These are phyloP conservation scores for Hypomyces perniciosus DNA, from an alignment of 2,329 filamentous ascomycete genomes.

Conservation along the genomic window DNA sequence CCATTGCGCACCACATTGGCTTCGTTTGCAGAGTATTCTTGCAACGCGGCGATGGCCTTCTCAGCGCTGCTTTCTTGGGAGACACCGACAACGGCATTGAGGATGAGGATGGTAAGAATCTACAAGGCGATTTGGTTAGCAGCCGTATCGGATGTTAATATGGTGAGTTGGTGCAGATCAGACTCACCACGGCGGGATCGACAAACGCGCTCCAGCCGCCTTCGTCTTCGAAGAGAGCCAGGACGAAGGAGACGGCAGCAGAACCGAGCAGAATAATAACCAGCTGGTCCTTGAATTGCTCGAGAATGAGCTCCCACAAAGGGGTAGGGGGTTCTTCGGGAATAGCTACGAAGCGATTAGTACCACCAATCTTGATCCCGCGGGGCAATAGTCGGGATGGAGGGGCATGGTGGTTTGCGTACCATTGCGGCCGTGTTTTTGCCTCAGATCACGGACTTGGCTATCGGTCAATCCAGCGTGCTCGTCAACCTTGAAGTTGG, in stretches of 20 bases:
- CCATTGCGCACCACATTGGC: conserved; percentile 83
- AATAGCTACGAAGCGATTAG: conserved; percentile 39
- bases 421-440: conserved; percentile 63
- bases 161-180: neutral
- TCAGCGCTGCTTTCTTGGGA: conserved; percentile 98
- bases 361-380: neutral
- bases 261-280: conserved; percentile 92
- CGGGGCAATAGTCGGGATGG: neutral
- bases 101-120: conserved; percentile 94
- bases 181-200: conserved; percentile 83
- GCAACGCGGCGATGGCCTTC: conserved; percentile 94
- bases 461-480: conserved; percentile 50
- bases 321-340: conserved; percentile 91
- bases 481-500: conserved; percentile 51
- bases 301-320: conserved; percentile 90
- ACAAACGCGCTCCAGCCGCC: conserved; percentile 97
- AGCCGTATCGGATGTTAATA: neutral
- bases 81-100: conserved; percentile 95
- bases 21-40: conserved; percentile 98
- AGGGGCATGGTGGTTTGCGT: conserved; percentile 23
- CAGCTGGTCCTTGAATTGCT: conserved; percentile 98
- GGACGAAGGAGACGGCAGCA: conserved; percentile 84
- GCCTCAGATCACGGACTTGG: conserved; percentile 50
- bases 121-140: conserved; percentile 28
- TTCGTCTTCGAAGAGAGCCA: conserved; percentile 88